These are phyloP conservation scores for Kwoniella sp. DNA, from an alignment of 768 basidiomycete genomes.

Conservation along the genomic window DNA sequence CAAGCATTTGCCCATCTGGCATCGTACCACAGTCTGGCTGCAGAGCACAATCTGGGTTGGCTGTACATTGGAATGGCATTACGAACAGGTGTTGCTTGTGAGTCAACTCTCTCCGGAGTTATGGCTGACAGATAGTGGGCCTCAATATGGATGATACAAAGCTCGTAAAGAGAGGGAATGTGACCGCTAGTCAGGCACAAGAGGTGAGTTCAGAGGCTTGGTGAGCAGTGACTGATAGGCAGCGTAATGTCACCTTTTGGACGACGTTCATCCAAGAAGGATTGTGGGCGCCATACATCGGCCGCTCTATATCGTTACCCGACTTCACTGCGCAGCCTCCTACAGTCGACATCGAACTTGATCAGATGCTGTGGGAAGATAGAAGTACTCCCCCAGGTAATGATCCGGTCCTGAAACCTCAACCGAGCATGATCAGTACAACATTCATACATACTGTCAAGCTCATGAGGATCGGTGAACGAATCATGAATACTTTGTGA, in stretches of 20 bases:
- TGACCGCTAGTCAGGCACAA: conserved; percentile 39
- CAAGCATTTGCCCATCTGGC: conserved; percentile 58
- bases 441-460: conserved; percentile 48
- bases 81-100: conserved; percentile 40
- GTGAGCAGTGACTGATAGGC: not conserved
- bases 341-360: conserved; percentile 36
- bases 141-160: conserved; percentile 43
- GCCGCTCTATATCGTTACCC: conserved; percentile 36
- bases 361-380: conserved; percentile 32
- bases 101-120: conserved; percentile 17
- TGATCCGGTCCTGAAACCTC: conserved; percentile 24
- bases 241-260: conserved; percentile 48
- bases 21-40: conserved; percentile 57
- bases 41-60: conserved; percentile 60
- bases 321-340: conserved; percentile 41
- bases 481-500: conserved; percentile 48
- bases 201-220: conserved; percentile 25
- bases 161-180: conserved; percentile 36
- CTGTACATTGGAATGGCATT: conserved; percentile 58
- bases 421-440: conserved; percentile 41
- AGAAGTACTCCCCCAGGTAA: conserved; percentile 14
- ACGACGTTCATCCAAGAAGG: conserved; percentile 47
- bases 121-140: conserved; percentile 37
- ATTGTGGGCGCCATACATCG: conserved; percentile 48
- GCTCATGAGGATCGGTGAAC: conserved; percentile 42